A percentile compares a stretch with the other conserved stretches of the same genome.
Conservation (phyloP, 768 basidiomycete species). For the Amanita rubescens region DNA sequence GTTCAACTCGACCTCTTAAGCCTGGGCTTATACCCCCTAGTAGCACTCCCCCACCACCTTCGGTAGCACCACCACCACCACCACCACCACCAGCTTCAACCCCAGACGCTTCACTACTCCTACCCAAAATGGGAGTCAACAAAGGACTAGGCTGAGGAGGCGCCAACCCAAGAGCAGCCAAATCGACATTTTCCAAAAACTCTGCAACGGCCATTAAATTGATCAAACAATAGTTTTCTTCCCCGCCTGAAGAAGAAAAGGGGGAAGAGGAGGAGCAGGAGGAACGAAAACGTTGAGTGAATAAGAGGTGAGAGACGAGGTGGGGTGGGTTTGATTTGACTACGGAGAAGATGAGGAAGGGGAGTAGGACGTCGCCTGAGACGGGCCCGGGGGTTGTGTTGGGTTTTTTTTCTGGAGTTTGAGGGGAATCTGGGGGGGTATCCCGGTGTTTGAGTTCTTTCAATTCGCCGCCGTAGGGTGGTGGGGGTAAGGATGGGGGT, state of each 20-base stretch:
- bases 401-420: slow-evolving; percentile 6
- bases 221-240: slow-evolving; percentile 89
- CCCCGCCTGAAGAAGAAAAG: no score
- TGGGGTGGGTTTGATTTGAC: slow-evolving; percentile 88
- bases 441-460: background rate
- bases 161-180: slow-evolving; percentile 57
- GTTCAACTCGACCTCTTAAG: slow-evolving; percentile 70
- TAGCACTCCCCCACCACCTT: no score
- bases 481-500: slow-evolving; percentile 8
- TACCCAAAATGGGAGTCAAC: slow-evolving; percentile 73
- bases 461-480: background rate
- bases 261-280: no score
- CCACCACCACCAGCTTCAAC: background rate
- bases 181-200: slow-evolving; percentile 91
- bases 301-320: slow-evolving; percentile 64
- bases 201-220: slow-evolving; percentile 94
- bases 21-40: no score
- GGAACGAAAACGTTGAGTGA: slow-evolving; percentile 54
- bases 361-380: slow-evolving; percentile 86
- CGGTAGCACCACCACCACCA: no score
- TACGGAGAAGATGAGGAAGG: slow-evolving; percentile 88
- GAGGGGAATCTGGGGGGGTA: slow-evolving; percentile 13
- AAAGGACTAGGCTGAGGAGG: no score
- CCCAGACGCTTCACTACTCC: slow-evolving; percentile 41
- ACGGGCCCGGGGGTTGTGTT: slow-evolving; percentile 32